These are phyloP conservation scores for Scutellaria minor DNA, from an alignment of 257 asterid species.

Conservation along the genomic window DNA sequence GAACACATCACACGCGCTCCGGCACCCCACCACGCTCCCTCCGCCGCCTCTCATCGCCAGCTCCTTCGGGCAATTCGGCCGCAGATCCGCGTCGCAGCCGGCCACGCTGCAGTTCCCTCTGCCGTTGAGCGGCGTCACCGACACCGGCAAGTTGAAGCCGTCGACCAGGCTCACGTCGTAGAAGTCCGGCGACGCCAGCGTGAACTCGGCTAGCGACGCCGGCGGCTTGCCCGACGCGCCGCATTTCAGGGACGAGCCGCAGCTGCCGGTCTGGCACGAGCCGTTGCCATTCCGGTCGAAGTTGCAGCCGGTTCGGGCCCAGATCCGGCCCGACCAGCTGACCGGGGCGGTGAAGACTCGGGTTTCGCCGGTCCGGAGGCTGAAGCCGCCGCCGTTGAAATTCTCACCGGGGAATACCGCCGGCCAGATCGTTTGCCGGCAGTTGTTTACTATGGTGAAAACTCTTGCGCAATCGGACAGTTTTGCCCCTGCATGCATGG, in stretches of 20 bases:
- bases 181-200: slow-evolving; percentile 63
- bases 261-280: slow-evolving; percentile 72
- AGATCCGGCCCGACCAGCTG: slow-evolving; percentile 80
- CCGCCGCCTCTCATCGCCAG: slow-evolving; percentile 55
- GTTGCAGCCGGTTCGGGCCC: slow-evolving; percentile 92
- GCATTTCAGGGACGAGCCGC: slow-evolving; percentile 73
- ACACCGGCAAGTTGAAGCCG: slow-evolving; percentile 80
- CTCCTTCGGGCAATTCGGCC: slow-evolving; percentile 69
- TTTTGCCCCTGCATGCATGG: slow-evolving; percentile 47
- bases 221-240: slow-evolving; percentile 72
- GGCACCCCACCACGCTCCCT: slow-evolving; percentile 65
- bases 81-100: slow-evolving; percentile 74
- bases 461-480: slow-evolving; percentile 58
- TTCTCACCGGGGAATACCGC: slow-evolving; percentile 71
- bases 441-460: slow-evolving; percentile 78
- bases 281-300: slow-evolving; percentile 79
- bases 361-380: slow-evolving; percentile 62
- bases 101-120: slow-evolving; percentile 77
- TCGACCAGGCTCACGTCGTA: slow-evolving; percentile 95
- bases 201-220: slow-evolving; percentile 85
- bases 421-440: slow-evolving; percentile 92
- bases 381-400: slow-evolving; percentile 85
- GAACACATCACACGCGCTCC: slow-evolving; percentile 91
- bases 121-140: slow-evolving; percentile 74
- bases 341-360: slow-evolving; percentile 69